Base-by-base conservation (phyloP, 2,329 filamentous ascomycete genomes). In the Hymenoscyphus fructigenus region DNA sequence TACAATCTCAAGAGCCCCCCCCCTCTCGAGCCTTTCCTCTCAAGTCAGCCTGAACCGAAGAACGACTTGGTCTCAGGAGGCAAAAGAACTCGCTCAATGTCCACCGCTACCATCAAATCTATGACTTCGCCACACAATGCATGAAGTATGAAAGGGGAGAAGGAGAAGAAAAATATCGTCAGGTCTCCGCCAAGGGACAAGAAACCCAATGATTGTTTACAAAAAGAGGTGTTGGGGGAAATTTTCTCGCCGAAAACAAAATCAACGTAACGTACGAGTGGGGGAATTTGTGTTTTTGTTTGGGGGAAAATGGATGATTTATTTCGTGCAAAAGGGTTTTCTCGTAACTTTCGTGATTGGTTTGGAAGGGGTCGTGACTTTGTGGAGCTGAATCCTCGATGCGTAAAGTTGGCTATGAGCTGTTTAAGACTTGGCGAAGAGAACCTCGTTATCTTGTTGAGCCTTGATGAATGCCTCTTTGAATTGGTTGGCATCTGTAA, bases 391-490 rank as follows among this genome's bases (percentile, higher is more conserved):
- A 63, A 20, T 44, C 53, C 60, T 55, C 57, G 36, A 32, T 17
- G 14, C 17, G 23, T 60, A 15, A 32, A 12, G 56, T 36, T 63
- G 36, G 61, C 38, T 59, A 59, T 57, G 32, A 55, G 20, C 15
- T 34, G 29, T 55, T 67, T 71, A 70, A 70, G 80, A 76, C 78
- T 85, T 82, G 71, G 81, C 82, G 82, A 97, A 96, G 65, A 97
- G 84, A 71, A 86, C 87, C 84, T 95, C 93, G 81, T 98, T 99
- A 78, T 97, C 93, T 82, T 94, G 88, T 84, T 97, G 93, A 62
- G 95, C 94, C 85, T 96, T 93, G 82, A 96, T 88, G 83, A 98
- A 98, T 64, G 92, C 89, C 71, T 98, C 94, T 86, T 97, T 98
- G 88, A 99, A 98, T 67, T 88, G 83, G 80, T 97, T 96, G 84